A percentile compares a stretch with the other conserved stretches of the same genome.
These are phyloP conservation scores for Cladosporium sp. DNA, from an alignment of 2,329 filamentous ascomycete genomes.

Conservation along the genomic window DNA sequence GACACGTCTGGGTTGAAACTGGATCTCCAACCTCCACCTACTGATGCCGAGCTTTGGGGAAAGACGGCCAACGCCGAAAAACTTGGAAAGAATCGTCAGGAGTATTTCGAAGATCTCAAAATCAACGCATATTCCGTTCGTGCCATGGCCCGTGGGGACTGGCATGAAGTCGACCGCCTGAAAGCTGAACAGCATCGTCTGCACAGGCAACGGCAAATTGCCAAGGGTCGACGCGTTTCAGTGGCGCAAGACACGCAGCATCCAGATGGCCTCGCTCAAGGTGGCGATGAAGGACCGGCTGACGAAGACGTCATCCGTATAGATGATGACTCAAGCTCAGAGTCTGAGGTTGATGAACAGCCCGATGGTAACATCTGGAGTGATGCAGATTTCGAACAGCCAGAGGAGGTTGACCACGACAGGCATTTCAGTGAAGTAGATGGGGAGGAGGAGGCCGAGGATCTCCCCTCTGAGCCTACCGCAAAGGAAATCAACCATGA, in stretches of 20 bases:
- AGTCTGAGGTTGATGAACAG: background rate
- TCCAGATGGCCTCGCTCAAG: constrained; percentile 4
- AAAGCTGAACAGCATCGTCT: constrained; percentile 2
- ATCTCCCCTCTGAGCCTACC: background rate
- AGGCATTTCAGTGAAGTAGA: constrained; percentile 6
- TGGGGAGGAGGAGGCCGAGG: background rate
- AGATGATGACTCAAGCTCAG: background rate
- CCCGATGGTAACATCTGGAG: constrained; percentile 4
- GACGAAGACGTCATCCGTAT: constrained; percentile 8
- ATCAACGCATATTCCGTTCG: constrained; percentile 1
- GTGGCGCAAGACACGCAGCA: constrained; percentile 2
- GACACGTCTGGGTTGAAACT: too few species aligned
- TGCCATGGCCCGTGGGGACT: constrained; percentile 3
- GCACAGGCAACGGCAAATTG: constrained; percentile 2
- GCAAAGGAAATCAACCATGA: background rate
- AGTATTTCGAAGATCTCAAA: constrained; percentile 7
- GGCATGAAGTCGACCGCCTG: constrained; percentile 4
- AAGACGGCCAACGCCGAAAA: background rate
- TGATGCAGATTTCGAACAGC: constrained; percentile 6
- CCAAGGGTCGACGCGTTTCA: background rate
- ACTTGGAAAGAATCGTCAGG: constrained; percentile 2
- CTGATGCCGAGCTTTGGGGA: constrained; percentile 1
- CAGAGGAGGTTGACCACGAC: background rate
- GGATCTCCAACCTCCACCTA: background rate
- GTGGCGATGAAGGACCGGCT: constrained; percentile 1